Base-by-base conservation (phyloP, 169 alveolate genomes). In the Plasmodium ovale region DNA sequence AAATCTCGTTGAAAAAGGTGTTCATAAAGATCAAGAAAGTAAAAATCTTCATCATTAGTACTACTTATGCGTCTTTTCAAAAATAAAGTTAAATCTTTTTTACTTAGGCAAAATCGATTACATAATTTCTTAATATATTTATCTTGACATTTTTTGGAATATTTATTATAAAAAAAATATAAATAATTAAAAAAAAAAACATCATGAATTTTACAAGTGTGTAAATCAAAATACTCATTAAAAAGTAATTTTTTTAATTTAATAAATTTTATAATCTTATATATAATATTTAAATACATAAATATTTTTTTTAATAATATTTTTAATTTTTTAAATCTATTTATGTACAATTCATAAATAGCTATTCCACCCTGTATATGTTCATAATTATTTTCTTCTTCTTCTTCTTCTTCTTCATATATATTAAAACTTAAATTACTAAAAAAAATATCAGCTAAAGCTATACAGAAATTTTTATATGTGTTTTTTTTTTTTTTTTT, bases 161-260 rank as follows among this genome's bases (percentile, higher is more conserved):
- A 70, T 47, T 85, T 85, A 23, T 85, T 53, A 19, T 85, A 70
- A 69, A 85, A 85, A 85, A 85, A 85, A 51, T 85, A 85, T 31
- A 67, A 49, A 49, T 27, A 85, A 59, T 85, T 85, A 47, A 69
- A 85, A 42, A 85, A 85, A 54, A 85, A 85, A 0, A 69, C 64
- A 19, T 85, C 91, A 35, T 85, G 87, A 64, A 85, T 85, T 85
- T 85, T 85, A 19, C 91, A 67, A 27, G 87, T 69, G 33, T 85
- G 91, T 42, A 85, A 0, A 23, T 85, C 91, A n/a, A 82, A 82
- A 5, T 27, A 56, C 27, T 85, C 87, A 19, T 69, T 85, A 19
- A 70, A 68, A 27, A 85, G 33, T 14, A 47, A 14, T 72, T 85
- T 85, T 51, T 85, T 85, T 42, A 85, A 56, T 35, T 85, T 58